Evolutionary conservation across 257 asterid genomes (phyloP).

Genomic region (Jacaranda mimosifolia): DNA sequence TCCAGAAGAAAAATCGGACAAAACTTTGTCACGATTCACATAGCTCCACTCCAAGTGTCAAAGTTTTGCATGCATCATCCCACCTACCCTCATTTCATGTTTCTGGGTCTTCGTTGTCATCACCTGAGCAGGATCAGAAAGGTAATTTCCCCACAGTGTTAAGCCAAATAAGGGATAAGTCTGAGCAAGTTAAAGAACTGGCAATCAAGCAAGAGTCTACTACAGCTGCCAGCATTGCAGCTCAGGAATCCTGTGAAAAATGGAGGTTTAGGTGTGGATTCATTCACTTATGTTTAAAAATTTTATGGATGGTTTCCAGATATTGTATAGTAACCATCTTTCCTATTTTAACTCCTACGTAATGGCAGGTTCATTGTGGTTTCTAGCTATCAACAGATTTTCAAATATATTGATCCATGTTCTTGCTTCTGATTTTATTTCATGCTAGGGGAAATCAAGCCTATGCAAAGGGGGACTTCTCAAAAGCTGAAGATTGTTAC

Average conservation of each 20-base stretch:
- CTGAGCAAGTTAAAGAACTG: conserved; percentile 53
- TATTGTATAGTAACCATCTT: conserved; percentile 4
- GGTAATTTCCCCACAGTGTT: conserved; percentile 46
- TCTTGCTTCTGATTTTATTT: conserved; percentile 46
- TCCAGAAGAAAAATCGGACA: conserved; percentile 62
- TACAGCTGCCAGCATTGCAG: conserved; percentile 63
- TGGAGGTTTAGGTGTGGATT: conserved; percentile 84
- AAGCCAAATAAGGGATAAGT: conserved; percentile 48
- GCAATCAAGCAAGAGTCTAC: conserved; percentile 52
- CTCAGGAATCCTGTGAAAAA: conserved; percentile 94
- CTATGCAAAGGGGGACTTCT: conserved; percentile 82
- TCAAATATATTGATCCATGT: conserved; percentile 24
- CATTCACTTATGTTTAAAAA: conserved; percentile 8
- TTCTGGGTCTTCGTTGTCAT: conserved; percentile 57
- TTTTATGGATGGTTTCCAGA: background rate
- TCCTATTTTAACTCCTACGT: conserved; percentile 19
- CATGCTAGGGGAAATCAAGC: conserved; percentile 94
- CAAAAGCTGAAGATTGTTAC: conserved; percentile 89
- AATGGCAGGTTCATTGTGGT: conserved; percentile 16
- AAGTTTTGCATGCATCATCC: conserved; percentile 55
- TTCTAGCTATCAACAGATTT: background rate
- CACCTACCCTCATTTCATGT: conserved; percentile 55
- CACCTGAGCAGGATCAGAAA: conserved; percentile 54
- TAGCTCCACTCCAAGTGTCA: conserved; percentile 49
- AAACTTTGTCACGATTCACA: conserved; percentile 55